Conservation (phyloP, 164 flowering plant genomes). For the Kalanchoe fedtschenkoi region DNA sequence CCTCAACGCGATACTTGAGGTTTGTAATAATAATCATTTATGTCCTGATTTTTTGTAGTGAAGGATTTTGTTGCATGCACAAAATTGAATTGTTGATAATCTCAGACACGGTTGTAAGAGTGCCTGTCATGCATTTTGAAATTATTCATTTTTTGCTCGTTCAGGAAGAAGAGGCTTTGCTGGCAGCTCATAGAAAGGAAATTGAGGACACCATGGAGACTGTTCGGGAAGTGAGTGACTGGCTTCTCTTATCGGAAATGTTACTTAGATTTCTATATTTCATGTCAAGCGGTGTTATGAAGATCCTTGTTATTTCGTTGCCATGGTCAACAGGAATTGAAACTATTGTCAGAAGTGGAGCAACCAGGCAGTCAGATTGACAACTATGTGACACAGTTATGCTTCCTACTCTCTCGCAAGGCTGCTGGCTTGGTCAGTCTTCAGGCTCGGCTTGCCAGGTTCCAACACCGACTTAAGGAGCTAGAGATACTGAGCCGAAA, state of each 20-base stretch:
- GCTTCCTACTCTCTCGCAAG: conserved; percentile 89
- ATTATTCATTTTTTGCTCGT: neutral
- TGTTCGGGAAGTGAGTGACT: conserved; percentile 80
- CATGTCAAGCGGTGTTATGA: no score
- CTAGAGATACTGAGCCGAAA: conserved; percentile 87
- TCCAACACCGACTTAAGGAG: conserved; percentile 90
- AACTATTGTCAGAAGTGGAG: conserved; percentile 85
- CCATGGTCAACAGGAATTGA: conserved; percentile 67
- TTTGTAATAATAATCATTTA: conserved; percentile 13
- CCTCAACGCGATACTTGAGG: conserved; percentile 82
- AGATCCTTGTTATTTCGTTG: neutral
- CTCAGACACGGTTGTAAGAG: neutral
- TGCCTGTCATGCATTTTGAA: neutral
- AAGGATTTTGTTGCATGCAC: no score
- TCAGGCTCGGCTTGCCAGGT: conserved; percentile 91
- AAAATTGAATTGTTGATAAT: neutral
- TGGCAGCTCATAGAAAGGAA: conserved; percentile 93
- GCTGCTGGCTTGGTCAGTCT: conserved; percentile 89
- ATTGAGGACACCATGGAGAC: conserved; percentile 98
- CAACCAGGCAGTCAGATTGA: conserved; percentile 94
- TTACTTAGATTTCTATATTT: neutral
- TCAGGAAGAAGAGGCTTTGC: conserved; percentile 92
- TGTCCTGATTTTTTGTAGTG: neutral
- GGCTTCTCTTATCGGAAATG: neutral
- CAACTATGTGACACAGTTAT: conserved; percentile 79